A percentile compares a stretch with the other conserved stretches of the same genome.
phyloP scores from a whole-genome alignment of 305 asterid species.

The Fraxinus ornus region DNA sequence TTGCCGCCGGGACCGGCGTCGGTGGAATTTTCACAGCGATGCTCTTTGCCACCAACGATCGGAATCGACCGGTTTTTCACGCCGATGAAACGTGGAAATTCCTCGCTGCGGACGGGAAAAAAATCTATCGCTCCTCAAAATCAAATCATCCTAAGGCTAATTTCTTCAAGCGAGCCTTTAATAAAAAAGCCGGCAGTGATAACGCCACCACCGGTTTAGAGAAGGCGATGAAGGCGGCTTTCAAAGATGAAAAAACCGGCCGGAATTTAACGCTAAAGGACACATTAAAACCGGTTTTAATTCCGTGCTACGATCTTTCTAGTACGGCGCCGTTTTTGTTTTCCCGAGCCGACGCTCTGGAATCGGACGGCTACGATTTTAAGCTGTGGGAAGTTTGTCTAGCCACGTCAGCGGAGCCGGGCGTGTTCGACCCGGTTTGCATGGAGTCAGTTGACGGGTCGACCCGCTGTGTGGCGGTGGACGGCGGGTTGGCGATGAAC shows the following conservation, averaged over 20 bases:
- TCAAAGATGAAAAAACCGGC: slow-evolving; percentile 24
- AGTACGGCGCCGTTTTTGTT: slow-evolving; percentile 87
- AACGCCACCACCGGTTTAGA: background rate
- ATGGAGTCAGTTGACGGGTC: slow-evolving; percentile 73
- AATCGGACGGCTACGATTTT: slow-evolving; percentile 45
- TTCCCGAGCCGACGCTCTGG: slow-evolving; percentile 94
- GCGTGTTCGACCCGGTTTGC: slow-evolving; percentile 68
- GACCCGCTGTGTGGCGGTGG: slow-evolving; percentile 44
- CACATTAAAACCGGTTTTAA: slow-evolving; percentile 65
- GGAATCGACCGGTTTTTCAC: slow-evolving; percentile 56
- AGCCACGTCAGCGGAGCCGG: slow-evolving; percentile 91
- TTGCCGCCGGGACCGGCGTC: slow-evolving; percentile 82
- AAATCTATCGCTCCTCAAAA: slow-evolving; percentile 36
- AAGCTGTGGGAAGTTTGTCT: slow-evolving; percentile 17
- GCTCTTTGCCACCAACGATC: slow-evolving; percentile 69
- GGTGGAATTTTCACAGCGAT: slow-evolving; percentile 88
- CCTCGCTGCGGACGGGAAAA: slow-evolving; percentile 61
- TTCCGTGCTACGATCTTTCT: slow-evolving; percentile 88
- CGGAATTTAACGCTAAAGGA: slow-evolving; percentile 2
- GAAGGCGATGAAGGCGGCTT: slow-evolving; percentile 34
- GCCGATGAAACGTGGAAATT: slow-evolving; percentile 94
- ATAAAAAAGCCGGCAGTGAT: slow-evolving; percentile 28
- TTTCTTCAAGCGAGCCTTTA: slow-evolving; percentile 49
- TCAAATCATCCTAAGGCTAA: slow-evolving; percentile 31
- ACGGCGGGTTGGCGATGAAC: slow-evolving; percentile 6